Conservation (phyloP, 371 early-diverging fungal genomes). For the Rhizomucor pusillus region DNA sequence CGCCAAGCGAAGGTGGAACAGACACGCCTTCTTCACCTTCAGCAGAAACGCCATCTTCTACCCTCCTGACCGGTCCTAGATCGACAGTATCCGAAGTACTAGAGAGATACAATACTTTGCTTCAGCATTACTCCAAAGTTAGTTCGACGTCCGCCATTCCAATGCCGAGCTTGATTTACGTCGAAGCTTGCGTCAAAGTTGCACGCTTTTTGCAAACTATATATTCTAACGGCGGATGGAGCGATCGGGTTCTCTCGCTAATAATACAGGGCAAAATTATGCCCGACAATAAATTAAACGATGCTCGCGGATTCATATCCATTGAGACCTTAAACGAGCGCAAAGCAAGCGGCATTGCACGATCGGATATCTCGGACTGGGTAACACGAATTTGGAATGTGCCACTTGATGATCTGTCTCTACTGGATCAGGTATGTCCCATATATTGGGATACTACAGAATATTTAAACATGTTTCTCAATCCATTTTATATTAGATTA, state of each 20-base stretch:
- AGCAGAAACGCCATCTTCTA: constrained; percentile 29
- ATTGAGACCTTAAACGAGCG: constrained; percentile 1
- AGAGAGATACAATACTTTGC: constrained; percentile 43
- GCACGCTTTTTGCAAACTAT: constrained; percentile 36
- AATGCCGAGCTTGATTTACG: constrained; percentile 36
- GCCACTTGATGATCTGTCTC: constrained; percentile 47
- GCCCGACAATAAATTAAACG: background rate
- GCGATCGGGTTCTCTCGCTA: constrained; percentile 17
- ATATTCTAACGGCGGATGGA: constrained; percentile 35
- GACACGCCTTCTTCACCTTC: constrained; percentile 18
- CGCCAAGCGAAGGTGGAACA: constrained; percentile 5
- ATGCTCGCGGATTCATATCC: constrained; percentile 6
- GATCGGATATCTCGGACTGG: constrained; percentile 60
- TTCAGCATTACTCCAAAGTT: constrained; percentile 48
- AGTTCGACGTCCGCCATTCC: constrained; percentile 29
- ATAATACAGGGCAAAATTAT: constrained; percentile 24
- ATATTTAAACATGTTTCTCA: background rate
- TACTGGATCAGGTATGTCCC: constrained; percentile 55
- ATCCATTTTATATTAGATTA: constrained; percentile 34
- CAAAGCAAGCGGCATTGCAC: constrained; percentile 39
- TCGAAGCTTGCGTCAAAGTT: constrained; percentile 45
- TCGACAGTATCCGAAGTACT: constrained; percentile 46
- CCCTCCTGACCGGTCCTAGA: constrained; percentile 19
- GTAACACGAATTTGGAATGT: constrained; percentile 51
- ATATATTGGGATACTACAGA: background rate